Conservation (phyloP, 2,329 filamentous ascomycete genomes). For the Sarocladium oryzae region DNA sequence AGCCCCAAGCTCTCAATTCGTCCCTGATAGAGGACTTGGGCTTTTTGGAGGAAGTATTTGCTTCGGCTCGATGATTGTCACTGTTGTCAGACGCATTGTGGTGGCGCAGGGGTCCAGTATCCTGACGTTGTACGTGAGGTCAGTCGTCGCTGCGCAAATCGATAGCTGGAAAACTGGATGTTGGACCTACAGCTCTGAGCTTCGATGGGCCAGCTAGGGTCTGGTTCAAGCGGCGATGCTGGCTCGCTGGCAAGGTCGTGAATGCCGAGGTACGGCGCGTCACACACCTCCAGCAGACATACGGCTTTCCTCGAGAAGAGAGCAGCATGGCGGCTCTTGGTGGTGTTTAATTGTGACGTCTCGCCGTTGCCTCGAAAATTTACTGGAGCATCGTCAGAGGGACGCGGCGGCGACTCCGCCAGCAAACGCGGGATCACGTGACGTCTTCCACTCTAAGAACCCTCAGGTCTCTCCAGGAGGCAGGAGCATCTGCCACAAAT, state of each 20-base stretch:
- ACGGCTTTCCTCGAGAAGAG: constrained; percentile 21
- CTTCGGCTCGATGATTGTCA: background rate
- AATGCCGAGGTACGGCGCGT: constrained; percentile 6
- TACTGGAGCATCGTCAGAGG: background rate
- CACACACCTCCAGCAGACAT: constrained; percentile 28
- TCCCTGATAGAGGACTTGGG: constrained; percentile 17
- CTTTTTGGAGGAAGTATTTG: constrained; percentile 11
- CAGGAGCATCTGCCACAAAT: too few relatives aligned
- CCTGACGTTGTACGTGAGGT: background rate
- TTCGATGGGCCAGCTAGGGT: background rate
- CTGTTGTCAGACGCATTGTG: background rate
- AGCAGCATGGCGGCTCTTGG: constrained; percentile 20
- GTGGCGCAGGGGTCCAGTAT: background rate
- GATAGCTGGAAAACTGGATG: background rate
- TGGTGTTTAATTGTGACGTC: background rate
- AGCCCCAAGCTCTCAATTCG: constrained; percentile 17
- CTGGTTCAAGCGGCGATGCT: background rate
- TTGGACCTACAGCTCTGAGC: background rate
- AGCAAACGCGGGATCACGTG: constrained; percentile 2
- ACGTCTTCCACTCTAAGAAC: background rate
- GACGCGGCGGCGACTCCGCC: background rate
- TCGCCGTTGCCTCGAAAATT: constrained; percentile 3
- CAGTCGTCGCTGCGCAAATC: background rate
- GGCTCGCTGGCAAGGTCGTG: background rate
- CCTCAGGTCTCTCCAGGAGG: too few relatives aligned